Conservation (phyloP, 2,329 filamentous ascomycete genomes). For the Sclerotinia sclerotiorum region DNA sequence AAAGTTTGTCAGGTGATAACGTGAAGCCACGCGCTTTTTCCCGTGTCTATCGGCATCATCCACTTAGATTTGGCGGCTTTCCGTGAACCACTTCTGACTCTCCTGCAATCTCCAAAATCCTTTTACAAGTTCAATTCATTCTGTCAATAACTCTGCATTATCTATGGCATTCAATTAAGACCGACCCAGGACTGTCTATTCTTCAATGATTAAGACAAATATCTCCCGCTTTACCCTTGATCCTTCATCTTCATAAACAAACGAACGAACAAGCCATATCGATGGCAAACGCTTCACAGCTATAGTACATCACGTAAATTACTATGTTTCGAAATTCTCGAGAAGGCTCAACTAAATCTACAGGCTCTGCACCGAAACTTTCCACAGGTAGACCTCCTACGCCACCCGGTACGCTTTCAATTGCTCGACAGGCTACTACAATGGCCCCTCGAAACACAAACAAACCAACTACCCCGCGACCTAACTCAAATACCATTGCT, state of each 20-base stretch:
- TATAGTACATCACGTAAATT: neutral
- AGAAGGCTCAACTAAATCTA: slow-evolving; percentile 45
- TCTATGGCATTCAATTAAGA: neutral
- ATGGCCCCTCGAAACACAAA: slow-evolving; percentile 34
- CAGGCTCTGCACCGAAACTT: slow-evolving; percentile 42
- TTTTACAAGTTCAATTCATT: neutral
- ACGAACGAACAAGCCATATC: neutral
- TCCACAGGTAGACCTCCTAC: slow-evolving; percentile 54
- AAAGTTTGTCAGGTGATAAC: slow-evolving; percentile 4
- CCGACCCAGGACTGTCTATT: neutral
- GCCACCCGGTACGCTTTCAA: slow-evolving; percentile 43
- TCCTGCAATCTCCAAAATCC: neutral
- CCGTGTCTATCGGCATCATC: neutral
- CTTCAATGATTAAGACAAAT: neutral
- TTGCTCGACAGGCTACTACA: slow-evolving; percentile 21
- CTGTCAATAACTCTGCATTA: neutral
- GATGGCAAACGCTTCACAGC: neutral
- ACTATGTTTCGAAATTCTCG: slow-evolving; percentile 56
- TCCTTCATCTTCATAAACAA: neutral
- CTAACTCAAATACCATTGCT: slow-evolving; percentile 35
- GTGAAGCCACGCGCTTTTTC: neutral
- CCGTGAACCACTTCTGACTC: neutral
- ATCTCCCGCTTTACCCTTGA: neutral
- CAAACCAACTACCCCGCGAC: slow-evolving; percentile 38
- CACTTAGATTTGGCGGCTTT: neutral